Base-by-base conservation (phyloP, 169 alveolate species). In the Eimeria maxima region DNA sequence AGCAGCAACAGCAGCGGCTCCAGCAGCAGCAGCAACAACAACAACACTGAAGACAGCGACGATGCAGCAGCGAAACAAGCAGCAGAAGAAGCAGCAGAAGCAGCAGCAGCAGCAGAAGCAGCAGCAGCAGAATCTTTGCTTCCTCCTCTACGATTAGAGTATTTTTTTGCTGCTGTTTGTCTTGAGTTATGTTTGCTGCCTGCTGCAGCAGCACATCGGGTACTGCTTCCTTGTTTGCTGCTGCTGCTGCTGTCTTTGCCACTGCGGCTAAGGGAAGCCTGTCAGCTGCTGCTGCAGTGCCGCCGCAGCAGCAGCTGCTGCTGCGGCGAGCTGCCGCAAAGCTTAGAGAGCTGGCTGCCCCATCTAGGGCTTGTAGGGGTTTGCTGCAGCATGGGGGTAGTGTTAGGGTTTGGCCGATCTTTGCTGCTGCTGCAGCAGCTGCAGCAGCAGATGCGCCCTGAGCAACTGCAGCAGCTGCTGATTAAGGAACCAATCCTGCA, bases 401-500 rank as follows among this genome's bases (percentile, higher is more conserved):
- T 22, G 6, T 57, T 76, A 10, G 90, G 71, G 50, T 80, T 80
- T 10, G 42, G 5, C n/a, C 69, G 69, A 3, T 50, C 53, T 3
- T 5, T 80, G 90, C 69, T 50, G 90, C 69, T 80, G 90, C 90
- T 80, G 90, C 90, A 6, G 90, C 90, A 47, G 90, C 90, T 8
- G 22, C 67, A 13, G 67, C 67, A 13, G 67, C 67, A 13, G 67
- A 16, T 57, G 67, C 10, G 67, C 10, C 67, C 67, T 24, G 67
- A 57, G 10, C 67, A 57, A 24, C 67, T 13, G 67, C 67, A 57
- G 67, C 67, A 13, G 67, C 67, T 57, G 67, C 67, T 57, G 67
- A 16, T 8, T 5, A 16, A 24, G 4, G 67, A 47, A 44, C 42
- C 55, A 71, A 44, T 45, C 73, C 65, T 50, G 90, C 42, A 24